phyloP scores from a whole-genome alignment of 2,329 filamentous ascomycete species.

The Arthrinium puccinioides region DNA sequence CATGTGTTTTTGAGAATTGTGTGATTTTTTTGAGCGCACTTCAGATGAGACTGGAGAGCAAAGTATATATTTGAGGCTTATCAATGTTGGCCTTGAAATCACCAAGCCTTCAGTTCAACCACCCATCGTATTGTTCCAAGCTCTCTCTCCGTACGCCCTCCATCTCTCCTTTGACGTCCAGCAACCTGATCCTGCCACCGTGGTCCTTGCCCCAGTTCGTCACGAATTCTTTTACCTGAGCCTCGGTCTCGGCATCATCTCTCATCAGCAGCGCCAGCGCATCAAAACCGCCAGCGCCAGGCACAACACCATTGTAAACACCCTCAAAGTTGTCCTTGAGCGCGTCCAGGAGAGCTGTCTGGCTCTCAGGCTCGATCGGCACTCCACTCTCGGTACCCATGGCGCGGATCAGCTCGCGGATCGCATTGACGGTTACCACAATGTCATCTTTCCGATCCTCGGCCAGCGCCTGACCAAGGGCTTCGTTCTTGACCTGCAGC shows the following conservation, averaged over 20 bases:
- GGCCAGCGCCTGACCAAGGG: slow-evolving; percentile 57
- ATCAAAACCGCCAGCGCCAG: slow-evolving; percentile 90
- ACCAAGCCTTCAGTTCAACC: slow-evolving; percentile 15
- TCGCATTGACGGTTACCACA: slow-evolving; percentile 36
- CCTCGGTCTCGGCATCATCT: slow-evolving; percentile 60
- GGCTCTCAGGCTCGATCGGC: slow-evolving; percentile 80
- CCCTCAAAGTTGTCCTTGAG: slow-evolving; percentile 61
- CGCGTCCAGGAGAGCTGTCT: slow-evolving; percentile 78
- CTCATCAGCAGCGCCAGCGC: slow-evolving; percentile 74
- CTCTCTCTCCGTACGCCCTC: slow-evolving; percentile 21
- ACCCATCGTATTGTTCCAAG: slow-evolving; percentile 19
- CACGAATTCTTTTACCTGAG: slow-evolving; percentile 54
- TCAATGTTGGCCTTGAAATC: too few relatives aligned
- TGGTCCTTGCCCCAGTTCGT: slow-evolving; percentile 55
- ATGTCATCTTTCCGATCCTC: slow-evolving; percentile 36
- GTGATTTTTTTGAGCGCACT: too few relatives aligned
- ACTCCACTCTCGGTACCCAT: slow-evolving; percentile 72
- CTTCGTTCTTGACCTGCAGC: slow-evolving; percentile 68
- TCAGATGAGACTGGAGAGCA: too few relatives aligned
- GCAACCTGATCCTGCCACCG: slow-evolving; percentile 57
- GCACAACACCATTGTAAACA: slow-evolving; percentile 85
- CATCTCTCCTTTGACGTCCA: slow-evolving; percentile 34
- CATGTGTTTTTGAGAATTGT: too few relatives aligned
- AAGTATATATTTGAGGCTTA: too few relatives aligned
- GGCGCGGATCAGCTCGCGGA: slow-evolving; percentile 58